These are phyloP conservation scores for Tricholoma saponaceum DNA, from an alignment of 768 basidiomycete genomes.

Conservation along the genomic window DNA sequence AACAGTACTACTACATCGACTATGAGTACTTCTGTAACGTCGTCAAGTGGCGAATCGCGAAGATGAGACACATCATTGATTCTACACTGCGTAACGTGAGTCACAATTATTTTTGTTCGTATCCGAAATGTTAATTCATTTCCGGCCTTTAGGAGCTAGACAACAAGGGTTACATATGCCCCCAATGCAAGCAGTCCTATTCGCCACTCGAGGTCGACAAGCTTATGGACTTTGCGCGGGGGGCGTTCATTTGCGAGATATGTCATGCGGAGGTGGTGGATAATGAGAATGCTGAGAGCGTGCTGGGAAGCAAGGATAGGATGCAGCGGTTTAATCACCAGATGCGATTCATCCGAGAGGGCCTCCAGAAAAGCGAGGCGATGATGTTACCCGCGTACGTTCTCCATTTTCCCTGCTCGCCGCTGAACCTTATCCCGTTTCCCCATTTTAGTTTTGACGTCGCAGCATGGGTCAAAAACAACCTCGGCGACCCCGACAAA, in stretches of 20 bases:
- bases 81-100: slow-evolving; percentile 82
- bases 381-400: slow-evolving; percentile 82
- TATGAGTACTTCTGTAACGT: slow-evolving; percentile 96
- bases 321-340: slow-evolving; percentile 95
- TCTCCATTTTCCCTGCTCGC: not conserved
- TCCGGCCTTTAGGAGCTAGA: slow-evolving; percentile 76
- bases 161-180: slow-evolving; percentile 96
- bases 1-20: slow-evolving; percentile 96
- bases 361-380: slow-evolving; percentile 83
- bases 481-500: slow-evolving; percentile 61
- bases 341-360: slow-evolving; percentile 84
- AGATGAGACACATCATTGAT: slow-evolving; percentile 89
- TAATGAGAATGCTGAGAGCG: slow-evolving; percentile 87
- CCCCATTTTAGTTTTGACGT: slow-evolving; percentile 66
- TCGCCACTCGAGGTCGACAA: slow-evolving; percentile 82
- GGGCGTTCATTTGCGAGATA: slow-evolving; percentile 79
- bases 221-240: slow-evolving; percentile 67
- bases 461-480: slow-evolving; percentile 72
- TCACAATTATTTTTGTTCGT: slow-evolving; percentile 7
- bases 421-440: slow-evolving; percentile 2
- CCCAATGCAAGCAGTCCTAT: slow-evolving; percentile 81
- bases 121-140: not conserved
- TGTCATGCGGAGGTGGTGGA: slow-evolving; percentile 85
- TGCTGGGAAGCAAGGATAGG: slow-evolving; percentile 82
- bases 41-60: slow-evolving; percentile 94